Conservation (phyloP, 805 yeast genomes). For the Deakozyma indianensis region DNA sequence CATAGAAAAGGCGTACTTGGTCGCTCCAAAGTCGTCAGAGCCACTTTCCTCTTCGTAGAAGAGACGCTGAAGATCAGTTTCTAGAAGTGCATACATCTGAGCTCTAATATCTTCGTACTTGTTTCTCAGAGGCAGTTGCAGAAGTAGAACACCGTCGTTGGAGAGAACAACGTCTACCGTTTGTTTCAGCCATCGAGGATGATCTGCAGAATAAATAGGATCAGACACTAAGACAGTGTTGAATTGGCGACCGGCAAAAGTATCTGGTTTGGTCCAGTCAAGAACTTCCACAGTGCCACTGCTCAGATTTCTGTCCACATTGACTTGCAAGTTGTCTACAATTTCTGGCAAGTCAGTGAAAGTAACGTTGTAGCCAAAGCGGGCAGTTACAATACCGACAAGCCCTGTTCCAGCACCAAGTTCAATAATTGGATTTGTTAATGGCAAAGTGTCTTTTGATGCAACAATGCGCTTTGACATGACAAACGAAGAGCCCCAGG, state of each 20-base stretch:
- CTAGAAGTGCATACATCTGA: constrained; percentile 41
- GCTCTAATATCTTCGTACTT: constrained; percentile 54
- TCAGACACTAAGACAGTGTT: constrained; percentile 65
- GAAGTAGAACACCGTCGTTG: constrained; percentile 32
- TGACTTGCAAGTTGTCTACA: constrained; percentile 47
- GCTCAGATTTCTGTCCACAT: constrained; percentile 36
- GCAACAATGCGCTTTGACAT: constrained; percentile 38
- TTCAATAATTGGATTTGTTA: constrained; percentile 30
- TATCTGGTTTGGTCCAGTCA: constrained; percentile 63
- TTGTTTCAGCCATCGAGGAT: constrained; percentile 57
- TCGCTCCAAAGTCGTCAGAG: constrained; percentile 73
- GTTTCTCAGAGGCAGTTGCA: constrained; percentile 65
- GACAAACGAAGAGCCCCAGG: constrained; percentile 88
- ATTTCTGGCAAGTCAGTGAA: constrained; percentile 76
- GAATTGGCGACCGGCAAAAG: constrained; percentile 23
- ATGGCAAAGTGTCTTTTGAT: constrained; percentile 12
- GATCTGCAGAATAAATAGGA: constrained; percentile 74
- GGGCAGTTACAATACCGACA: constrained; percentile 57
- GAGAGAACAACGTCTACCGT: constrained; percentile 40
- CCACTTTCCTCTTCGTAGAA: constrained; percentile 43
- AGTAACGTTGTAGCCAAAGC: constrained; percentile 33
- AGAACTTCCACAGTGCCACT: constrained; percentile 33
- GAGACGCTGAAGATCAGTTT: constrained; percentile 19
- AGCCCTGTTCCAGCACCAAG: constrained; percentile 95
- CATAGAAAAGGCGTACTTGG: constrained; percentile 28